These are phyloP conservation scores for Rhododendron molle DNA, from an alignment of 148 eudicot species.

Conservation along the genomic window DNA sequence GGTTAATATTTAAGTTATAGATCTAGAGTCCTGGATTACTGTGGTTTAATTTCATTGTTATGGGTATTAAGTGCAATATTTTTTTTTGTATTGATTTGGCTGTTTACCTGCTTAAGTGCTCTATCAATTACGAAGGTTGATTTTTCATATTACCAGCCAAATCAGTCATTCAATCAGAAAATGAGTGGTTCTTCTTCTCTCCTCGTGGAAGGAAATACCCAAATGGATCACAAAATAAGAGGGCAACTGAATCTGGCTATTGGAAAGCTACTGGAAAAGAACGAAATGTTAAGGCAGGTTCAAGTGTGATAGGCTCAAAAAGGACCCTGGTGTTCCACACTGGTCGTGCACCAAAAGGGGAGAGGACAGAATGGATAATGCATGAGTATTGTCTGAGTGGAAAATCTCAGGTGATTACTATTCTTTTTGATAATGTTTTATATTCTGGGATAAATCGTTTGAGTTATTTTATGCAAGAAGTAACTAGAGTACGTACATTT, in stretches of 20 bases:
- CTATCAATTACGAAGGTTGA: neutral
- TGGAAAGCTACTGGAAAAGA: slow-evolving; percentile 44
- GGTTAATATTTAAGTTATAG: neutral
- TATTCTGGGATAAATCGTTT: neutral
- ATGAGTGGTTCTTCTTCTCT: slow-evolving; percentile 94
- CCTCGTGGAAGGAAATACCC: slow-evolving; percentile 86
- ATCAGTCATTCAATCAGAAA: slow-evolving; percentile 61
- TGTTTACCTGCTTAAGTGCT: neutral
- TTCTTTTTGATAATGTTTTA: neutral
- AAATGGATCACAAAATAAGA: slow-evolving; percentile 77
- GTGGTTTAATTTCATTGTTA: neutral
- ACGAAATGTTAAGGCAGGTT: slow-evolving; percentile 68
- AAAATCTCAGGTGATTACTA: slow-evolving; percentile 47
- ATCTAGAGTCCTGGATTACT: neutral
- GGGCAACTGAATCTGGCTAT: slow-evolving; percentile 64
- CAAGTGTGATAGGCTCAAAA: slow-evolving; percentile 60
- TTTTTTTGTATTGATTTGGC: neutral
- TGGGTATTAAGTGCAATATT: neutral
- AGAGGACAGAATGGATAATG: slow-evolving; percentile 95
- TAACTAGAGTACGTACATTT: neutral
- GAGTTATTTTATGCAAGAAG: neutral
- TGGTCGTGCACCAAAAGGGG: slow-evolving; percentile 87
- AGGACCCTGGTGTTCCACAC: slow-evolving; percentile 84
- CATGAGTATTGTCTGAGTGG: slow-evolving; percentile 67
- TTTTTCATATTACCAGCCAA: slow-evolving; percentile 38